phyloP scores from a whole-genome alignment of 768 basidiomycete species.

The Leccinellum rugosiceps region DNA sequence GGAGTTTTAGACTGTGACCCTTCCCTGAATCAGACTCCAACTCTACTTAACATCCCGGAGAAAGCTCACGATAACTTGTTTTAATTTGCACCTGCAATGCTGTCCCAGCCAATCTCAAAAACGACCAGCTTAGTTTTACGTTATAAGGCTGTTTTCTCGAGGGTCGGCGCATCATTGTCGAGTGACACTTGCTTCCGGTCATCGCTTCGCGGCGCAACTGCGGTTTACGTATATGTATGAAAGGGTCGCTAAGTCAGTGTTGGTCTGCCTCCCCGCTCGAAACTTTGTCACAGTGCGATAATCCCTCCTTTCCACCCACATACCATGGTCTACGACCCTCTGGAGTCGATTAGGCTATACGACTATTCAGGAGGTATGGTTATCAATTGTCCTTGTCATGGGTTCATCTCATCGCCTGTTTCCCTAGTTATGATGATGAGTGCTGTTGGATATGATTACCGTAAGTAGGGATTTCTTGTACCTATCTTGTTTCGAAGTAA shows the following conservation, averaged over 20 bases:
- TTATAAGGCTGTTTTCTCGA: neutral
- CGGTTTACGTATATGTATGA: too few species aligned
- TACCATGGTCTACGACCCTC: neutral
- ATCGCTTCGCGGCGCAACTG: too few species aligned
- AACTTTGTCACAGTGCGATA: neutral
- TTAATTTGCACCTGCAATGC: too few species aligned
- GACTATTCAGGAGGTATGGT: neutral
- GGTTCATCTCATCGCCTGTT: neutral
- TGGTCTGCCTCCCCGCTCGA: neutral
- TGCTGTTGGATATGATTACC: conserved; percentile 8
- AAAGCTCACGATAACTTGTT: neutral
- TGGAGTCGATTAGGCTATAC: neutral
- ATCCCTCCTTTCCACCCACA: neutral
- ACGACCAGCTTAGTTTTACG: neutral
- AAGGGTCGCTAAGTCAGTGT: too few species aligned
- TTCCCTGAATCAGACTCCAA: too few species aligned
- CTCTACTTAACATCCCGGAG: neutral
- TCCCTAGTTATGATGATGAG: neutral
- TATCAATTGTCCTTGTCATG: neutral
- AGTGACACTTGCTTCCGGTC: too few species aligned
- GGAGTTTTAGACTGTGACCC: too few species aligned
- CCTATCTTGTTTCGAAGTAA: neutral
- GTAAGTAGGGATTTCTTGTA: neutral
- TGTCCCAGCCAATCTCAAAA: neutral
- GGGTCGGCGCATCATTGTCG: too few species aligned